Evolutionary conservation across 129 eudicot genomes (phyloP), one percentile per base, ranked within the genome.

Genomic region (Centaurea solstitialis): DNA sequence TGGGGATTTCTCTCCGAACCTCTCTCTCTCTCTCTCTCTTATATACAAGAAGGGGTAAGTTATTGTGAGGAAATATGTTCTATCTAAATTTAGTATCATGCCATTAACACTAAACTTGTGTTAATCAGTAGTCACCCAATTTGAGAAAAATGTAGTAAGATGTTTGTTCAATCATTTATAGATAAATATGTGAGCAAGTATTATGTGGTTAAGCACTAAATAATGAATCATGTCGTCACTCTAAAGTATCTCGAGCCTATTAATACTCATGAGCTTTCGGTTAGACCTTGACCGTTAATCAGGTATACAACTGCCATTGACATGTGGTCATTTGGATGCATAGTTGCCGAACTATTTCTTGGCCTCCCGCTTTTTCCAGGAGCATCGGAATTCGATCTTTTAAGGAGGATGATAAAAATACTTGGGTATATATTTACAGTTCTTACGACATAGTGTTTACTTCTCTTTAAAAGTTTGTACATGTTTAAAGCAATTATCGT

Each of bases 321-420:
- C 89, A 96, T 96, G 99, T 96, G 99, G 99, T 96, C 99, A 68
- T 96, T 96, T 87, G 99, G 99, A 70, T 96, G 98, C 90, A 96
- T 96, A 78, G 99, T 96, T 80, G 99, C 97, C 86, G 99, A 96
- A 78, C 73, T 96, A 73, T 96, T 93, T 91, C 89, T 96, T 75
- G 99, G 99, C 47, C 89, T 93, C 24, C 99, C 99, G 3, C 90
- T 96, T 85, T 96, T 96, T 78, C 98, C 99, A 45, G 99, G 98
- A 71, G 92, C 89, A 28, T 96, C 99, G 11, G 99, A 96, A 85
- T 96, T 88, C 88, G 99, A 96, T 90, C 97, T 96, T 84, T 79
- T 91, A 62, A 91, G 82, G 81, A 87, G 99, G 89, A 96, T 93
- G 99, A 87, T 96, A 21, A 87, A 90, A 76, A 96, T 96, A 79